Evolutionary conservation across 768 basidiomycete species (phyloP).

Genomic region (Macrolepiota fuliginosa): DNA sequence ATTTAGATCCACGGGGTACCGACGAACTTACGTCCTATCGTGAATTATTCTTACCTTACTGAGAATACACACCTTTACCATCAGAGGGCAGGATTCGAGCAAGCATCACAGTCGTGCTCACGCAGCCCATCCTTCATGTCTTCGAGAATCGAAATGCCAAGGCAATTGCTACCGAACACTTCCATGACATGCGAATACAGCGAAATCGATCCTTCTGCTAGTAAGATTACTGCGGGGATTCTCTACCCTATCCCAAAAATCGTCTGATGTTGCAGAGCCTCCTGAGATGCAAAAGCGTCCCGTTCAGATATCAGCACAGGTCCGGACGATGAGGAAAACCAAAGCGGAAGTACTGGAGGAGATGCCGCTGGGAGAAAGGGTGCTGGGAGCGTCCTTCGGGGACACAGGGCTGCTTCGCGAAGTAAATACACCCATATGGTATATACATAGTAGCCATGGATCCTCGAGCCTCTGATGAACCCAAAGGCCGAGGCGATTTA

Average conservation of each 20-base stretch:
- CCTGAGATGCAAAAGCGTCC: not conserved
- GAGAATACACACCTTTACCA: no score
- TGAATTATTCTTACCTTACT: no score
- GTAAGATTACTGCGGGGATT: no score
- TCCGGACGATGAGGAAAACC: not conserved
- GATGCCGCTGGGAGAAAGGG: constrained; percentile 9
- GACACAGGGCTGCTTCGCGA: constrained; percentile 27
- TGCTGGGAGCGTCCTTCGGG: constrained; percentile 22
- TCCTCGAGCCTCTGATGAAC: constrained; percentile 17
- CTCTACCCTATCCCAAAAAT: not conserved
- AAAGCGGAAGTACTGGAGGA: constrained; percentile 5
- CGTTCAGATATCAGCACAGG: not conserved
- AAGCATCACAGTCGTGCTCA: constrained; percentile 37
- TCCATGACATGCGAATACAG: constrained; percentile 43
- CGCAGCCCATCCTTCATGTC: constrained; percentile 49
- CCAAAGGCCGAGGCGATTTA: no score
- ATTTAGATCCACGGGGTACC: no score
- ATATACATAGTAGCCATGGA: constrained; percentile 13
- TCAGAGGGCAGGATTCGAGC: not conserved
- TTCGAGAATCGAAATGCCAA: constrained; percentile 57
- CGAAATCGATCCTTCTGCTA: constrained; percentile 16
- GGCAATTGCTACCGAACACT: constrained; percentile 40
- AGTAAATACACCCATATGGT: constrained; percentile 17
- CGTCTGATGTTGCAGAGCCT: not conserved
- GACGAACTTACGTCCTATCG: no score